Percentiles rank a stretch among this genome's conserved stretches.
Evolutionary conservation across 2,329 filamentous ascomycete genomes (phyloP).

Genomic region (Colletotrichum cuscutae): DNA sequence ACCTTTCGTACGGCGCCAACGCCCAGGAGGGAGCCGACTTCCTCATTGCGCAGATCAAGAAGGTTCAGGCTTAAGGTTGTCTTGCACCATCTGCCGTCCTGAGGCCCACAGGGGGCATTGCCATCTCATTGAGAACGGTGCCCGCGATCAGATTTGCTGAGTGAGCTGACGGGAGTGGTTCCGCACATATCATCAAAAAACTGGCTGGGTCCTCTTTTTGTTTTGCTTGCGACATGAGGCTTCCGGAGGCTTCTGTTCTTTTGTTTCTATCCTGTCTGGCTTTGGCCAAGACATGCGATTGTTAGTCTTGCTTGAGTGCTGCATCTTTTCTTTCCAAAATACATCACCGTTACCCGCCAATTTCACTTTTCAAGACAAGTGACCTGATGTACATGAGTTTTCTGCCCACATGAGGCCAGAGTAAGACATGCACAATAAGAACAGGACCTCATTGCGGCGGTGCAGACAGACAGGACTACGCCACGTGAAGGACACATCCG

Average conservation of each 20-base stretch:
- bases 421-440: neutral
- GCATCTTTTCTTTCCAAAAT: slow-evolving; percentile 3
- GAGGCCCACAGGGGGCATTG: neutral
- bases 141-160: neutral
- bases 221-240: neutral
- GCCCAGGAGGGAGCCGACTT: neutral
- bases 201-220: neutral
- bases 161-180: neutral
- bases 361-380: neutral
- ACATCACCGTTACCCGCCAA: neutral
- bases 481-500: neutral
- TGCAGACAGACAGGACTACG: neutral
- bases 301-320: slow-evolving; percentile 4
- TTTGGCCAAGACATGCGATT: neutral
- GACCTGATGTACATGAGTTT: neutral
- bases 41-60: neutral
- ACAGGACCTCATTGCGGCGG: neutral
- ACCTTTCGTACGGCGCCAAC: slow-evolving; percentile 19
- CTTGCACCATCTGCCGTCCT: neutral
- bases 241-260: slow-evolving; percentile 16
- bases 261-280: slow-evolving; percentile 2
- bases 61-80: neutral
- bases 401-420: neutral
- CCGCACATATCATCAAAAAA: neutral
- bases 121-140: neutral